phyloP scores from a whole-genome alignment of 2,329 filamentous ascomycete species.

The Cordyceps pruinosa region DNA sequence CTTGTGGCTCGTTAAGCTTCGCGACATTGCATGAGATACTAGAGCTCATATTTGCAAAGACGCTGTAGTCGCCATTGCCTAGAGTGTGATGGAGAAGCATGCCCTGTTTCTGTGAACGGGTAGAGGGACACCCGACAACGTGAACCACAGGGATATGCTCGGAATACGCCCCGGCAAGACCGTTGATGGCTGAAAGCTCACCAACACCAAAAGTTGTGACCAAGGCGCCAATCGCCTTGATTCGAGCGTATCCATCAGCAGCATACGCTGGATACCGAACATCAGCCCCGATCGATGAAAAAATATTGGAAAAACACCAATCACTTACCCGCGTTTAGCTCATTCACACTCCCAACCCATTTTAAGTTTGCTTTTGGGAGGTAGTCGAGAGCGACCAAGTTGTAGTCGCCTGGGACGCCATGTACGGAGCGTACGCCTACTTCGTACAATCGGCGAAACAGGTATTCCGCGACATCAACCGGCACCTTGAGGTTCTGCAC shows the following conservation, averaged over 20 bases:
- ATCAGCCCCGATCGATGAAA: background rate
- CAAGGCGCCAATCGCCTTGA: slow-evolving; percentile 63
- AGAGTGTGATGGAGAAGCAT: slow-evolving; percentile 61
- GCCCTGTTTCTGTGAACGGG: slow-evolving; percentile 39
- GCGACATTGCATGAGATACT: slow-evolving; percentile 65
- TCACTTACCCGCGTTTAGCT: slow-evolving; percentile 58
- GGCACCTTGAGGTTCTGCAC: slow-evolving; percentile 40
- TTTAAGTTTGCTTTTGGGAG: slow-evolving; percentile 50
- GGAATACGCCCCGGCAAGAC: slow-evolving; percentile 65
- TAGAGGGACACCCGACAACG: slow-evolving; percentile 51
- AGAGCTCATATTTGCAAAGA: slow-evolving; percentile 72
- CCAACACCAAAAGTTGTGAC: slow-evolving; percentile 73
- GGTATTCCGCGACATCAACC: slow-evolving; percentile 58
- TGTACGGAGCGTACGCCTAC: slow-evolving; percentile 59
- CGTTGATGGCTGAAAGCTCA: slow-evolving; percentile 67
- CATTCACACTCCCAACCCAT: slow-evolving; percentile 65
- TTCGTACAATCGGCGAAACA: slow-evolving; percentile 58
- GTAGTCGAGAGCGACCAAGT: slow-evolving; percentile 62
- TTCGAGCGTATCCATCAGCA: slow-evolving; percentile 71
- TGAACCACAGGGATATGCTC: slow-evolving; percentile 68
- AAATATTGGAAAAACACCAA: too few species aligned
- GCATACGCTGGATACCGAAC: slow-evolving; percentile 52
- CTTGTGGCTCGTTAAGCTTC: slow-evolving; percentile 61
- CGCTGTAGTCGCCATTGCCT: slow-evolving; percentile 72
- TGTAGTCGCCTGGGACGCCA: slow-evolving; percentile 68